Percentiles rank a stretch among this genome's conserved stretches.
These are phyloP conservation scores for Lepidopterella palustris DNA, from an alignment of 495 filamentous ascomycete species.

Conservation along the genomic window DNA sequence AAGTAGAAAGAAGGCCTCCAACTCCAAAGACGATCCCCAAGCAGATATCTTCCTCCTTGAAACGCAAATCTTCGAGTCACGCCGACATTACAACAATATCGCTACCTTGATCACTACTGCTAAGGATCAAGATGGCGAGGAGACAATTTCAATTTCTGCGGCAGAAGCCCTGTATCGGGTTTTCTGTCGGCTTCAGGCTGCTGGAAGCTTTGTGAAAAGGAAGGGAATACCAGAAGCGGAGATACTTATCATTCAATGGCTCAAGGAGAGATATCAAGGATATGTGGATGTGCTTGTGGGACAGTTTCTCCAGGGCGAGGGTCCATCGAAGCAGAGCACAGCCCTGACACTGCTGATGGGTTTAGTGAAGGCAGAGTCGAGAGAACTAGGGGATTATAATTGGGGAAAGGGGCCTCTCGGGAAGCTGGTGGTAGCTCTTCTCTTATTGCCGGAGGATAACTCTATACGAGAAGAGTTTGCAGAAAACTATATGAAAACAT, in stretches of 20 bases:
- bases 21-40: conserved; percentile 40
- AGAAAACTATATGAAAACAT: conserved; percentile 67
- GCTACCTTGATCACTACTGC: conserved; percentile 59
- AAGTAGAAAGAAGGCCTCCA: background rate
- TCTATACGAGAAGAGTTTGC: conserved; percentile 62
- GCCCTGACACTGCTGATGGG: conserved; percentile 76
- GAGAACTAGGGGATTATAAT: conserved; percentile 51
- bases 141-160: conserved; percentile 47
- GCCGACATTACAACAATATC: conserved; percentile 90
- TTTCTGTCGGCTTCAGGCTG: conserved; percentile 75
- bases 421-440: conserved; percentile 53
- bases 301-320: conserved; percentile 17
- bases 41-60: conserved; percentile 60
- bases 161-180: conserved; percentile 79
- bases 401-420: conserved; percentile 61
- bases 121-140: conserved; percentile 40
- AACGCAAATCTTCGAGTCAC: conserved; percentile 70
- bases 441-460: conserved; percentile 51
- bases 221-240: conserved; percentile 64
- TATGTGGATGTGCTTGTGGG: conserved; percentile 41
- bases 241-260: conserved; percentile 66
- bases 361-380: conserved; percentile 64
- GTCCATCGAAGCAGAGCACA: conserved; percentile 41
- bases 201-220: conserved; percentile 60
- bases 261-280: conserved; percentile 64